Evolutionary conservation across 2,329 filamentous ascomycete species (phyloP), one percentile per base, ranked within the genome.

Genomic region (Neoscytalidium dimidiatum): DNA sequence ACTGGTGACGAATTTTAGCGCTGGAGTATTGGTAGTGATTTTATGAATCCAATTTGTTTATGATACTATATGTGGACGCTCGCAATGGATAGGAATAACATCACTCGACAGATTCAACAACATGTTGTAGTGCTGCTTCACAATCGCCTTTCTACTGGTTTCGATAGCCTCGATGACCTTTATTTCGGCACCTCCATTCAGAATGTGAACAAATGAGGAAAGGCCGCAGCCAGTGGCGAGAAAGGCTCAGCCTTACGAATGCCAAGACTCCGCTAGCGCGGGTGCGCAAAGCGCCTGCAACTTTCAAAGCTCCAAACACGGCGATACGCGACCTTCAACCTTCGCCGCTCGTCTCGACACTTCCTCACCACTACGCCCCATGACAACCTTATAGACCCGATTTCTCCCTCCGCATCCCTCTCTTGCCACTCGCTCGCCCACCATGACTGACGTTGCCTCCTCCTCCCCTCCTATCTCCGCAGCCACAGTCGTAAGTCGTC

Each of bases 361-460:
- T 5, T 17, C 9, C 4, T 8, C 53, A 28, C 26, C 38, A 44
- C 44, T 19, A 35, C 49, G 38, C 23, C 51, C 62, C 29, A 57
- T 64, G 51, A 60, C 43, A 21, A 26, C 52, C 41, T 64, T 17
- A 13, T 43, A 63, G 41, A 23, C 48, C 61, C 51, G 41, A 14
- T 38, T 4, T 28, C 7, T 26, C 7, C 43, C 41, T 58, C 62
- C 26, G 19, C 49, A 31, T 33, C 41, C 49, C 33, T 33, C 41
- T 35, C 13, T 31, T 28, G 21, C 23, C 19, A 9, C 35, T 29
- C 13, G 52, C 44, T 3, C 44, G 53, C 52, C 56, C 63, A 65
- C 17, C 53, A 64, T 64, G 62, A n/a, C 62, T 41, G 62, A 64
- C 51, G 62, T 64, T 29, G 62, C 51, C 2, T 41, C 51, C 29